Evolutionary conservation across 805 yeast species (phyloP), one percentile per base, ranked within the genome.

Genomic region (Citeromyces nyonsensis): DNA sequence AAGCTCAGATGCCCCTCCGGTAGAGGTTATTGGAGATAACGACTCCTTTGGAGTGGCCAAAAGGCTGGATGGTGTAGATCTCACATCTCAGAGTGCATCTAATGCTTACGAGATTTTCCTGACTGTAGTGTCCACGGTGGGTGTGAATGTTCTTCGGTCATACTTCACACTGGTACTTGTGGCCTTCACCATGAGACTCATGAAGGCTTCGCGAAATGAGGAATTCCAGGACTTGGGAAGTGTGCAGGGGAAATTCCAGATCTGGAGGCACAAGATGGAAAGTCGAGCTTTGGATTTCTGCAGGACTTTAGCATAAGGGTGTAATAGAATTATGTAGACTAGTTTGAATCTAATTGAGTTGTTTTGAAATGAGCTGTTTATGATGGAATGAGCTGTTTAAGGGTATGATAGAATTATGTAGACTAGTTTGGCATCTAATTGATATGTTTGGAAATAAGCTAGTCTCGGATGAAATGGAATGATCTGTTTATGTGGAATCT

Each of bases 101-200:
- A 69, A 69, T 32, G 38, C 49, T 1, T 63, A 64, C 38, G 78
- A 80, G 46, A 59, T 74, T 39, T 68, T 69, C 33, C 53, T 73
- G 41, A 76, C 79, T 5, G 51, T 70, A 9, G 40, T 67, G 8
- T 53, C 71, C 7, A 68, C 75, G 0, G 28, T 73, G 6, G 41
- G 58, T 4, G 62, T 75, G 10, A 57, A 67, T 3, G 53, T 52
- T 1, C 36, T 63, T 10, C 63, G 86, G 41, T 33, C 73, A 15
- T 80, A 80, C 52, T 76, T 73, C 52, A 68, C 71, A 27, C 51
- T 70, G 38, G 59, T 76, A 9, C 44, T 78, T 15, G 45, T 74
- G 2, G 66, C 83, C 3, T 79, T 74, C 47, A 66, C 73, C 29
- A 69, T 64, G 41, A 66, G 63, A 37, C 56, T 79, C 42, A 49